These are phyloP conservation scores for Tephrocybe sp. DNA, from an alignment of 768 basidiomycete species.

Conservation along the genomic window DNA sequence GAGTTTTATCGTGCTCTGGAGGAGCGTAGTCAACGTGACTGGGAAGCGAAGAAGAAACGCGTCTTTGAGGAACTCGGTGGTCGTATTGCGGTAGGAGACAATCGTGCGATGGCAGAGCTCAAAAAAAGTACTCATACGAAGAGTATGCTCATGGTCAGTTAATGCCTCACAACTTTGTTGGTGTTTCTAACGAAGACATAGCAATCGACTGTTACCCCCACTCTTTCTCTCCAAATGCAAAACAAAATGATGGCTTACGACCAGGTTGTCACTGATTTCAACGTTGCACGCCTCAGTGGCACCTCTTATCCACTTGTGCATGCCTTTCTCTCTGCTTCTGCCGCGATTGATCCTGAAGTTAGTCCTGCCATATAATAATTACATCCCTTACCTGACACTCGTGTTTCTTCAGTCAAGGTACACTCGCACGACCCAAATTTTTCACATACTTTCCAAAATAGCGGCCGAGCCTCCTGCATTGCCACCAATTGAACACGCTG, in stretches of 20 bases:
- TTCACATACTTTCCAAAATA: conserved; percentile 74
- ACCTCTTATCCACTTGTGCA: conserved; percentile 77
- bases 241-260: conserved; percentile 97
- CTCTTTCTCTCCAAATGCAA: conserved; percentile 76
- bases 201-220: conserved; percentile 43
- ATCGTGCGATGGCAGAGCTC: conserved; percentile 51
- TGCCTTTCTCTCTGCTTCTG: conserved; percentile 64
- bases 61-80: conserved; percentile 89
- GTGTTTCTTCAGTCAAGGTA: conserved; percentile 37
- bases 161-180: not conserved
- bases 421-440: conserved; percentile 64
- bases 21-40: conserved; percentile 71
- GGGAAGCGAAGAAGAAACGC: conserved; percentile 88
- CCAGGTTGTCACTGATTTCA: conserved; percentile 74
- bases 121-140: conserved; percentile 63
- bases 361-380: conserved; percentile 19
- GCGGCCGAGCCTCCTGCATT: conserved; percentile 73
- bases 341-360: conserved; percentile 57
- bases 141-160: conserved; percentile 49
- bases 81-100: conserved; percentile 48
- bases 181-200: not conserved
- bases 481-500: conserved; percentile 74
- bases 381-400: not conserved
- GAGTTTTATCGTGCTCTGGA: conserved; percentile 83
- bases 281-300: conserved; percentile 66